phyloP scores from a whole-genome alignment of 371 early-diverging fungal genomes.

The Chytridiales sp. region DNA sequence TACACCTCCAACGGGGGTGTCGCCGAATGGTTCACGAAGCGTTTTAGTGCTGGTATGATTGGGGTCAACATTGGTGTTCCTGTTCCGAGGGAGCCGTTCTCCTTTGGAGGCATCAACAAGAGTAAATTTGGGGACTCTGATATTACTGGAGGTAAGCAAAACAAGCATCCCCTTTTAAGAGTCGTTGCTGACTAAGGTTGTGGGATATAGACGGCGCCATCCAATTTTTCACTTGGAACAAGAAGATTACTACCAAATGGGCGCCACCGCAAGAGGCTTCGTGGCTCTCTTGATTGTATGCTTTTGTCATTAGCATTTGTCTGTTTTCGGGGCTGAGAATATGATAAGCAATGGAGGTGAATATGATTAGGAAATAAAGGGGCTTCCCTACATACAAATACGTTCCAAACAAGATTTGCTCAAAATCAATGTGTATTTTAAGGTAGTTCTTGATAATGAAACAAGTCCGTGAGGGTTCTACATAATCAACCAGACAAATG shows the following conservation, averaged over 20 bases:
- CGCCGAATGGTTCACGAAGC: constrained; percentile 62
- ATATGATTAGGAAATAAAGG: too few relatives aligned
- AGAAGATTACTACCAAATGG: constrained; percentile 68
- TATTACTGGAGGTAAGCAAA: constrained; percentile 69
- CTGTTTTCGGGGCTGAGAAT: not conserved
- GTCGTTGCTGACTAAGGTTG: not conserved
- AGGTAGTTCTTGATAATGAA: too few relatives aligned
- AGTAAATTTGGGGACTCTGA: constrained; percentile 66
- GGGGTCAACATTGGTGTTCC: constrained; percentile 79
- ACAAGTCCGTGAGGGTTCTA: too few relatives aligned
- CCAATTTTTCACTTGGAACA: constrained; percentile 65
- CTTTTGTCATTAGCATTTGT: too few relatives aligned
- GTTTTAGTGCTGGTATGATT: constrained; percentile 70
- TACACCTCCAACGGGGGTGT: constrained; percentile 62
- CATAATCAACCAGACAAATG: too few relatives aligned
- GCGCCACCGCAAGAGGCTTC: constrained; percentile 20
- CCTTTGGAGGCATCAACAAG: constrained; percentile 70
- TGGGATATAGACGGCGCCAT: constrained; percentile 28
- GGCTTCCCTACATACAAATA: too few relatives aligned
- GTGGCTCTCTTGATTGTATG: constrained; percentile 21
- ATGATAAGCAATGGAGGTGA: not conserved
- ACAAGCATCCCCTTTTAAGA: not conserved
- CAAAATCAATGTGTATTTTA: too few relatives aligned
- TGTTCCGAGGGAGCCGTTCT: constrained; percentile 67
- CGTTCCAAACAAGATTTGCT: too few relatives aligned